A percentile compares a stretch with the other conserved stretches of the same genome.
These are phyloP conservation scores for Beverwykella pulmonaria DNA, from an alignment of 495 filamentous ascomycete genomes.

Conservation along the genomic window DNA sequence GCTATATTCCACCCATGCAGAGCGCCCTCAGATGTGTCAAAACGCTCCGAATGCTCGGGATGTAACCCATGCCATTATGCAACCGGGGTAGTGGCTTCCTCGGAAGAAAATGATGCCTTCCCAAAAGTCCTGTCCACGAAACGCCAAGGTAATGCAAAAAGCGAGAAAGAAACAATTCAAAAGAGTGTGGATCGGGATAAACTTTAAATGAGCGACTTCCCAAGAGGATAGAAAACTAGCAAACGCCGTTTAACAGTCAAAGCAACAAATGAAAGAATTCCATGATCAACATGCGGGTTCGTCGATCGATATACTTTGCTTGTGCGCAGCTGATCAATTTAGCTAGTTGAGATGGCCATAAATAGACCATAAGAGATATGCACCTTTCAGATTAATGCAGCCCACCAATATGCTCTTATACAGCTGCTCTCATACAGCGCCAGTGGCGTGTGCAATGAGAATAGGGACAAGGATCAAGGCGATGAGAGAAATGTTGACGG, in stretches of 20 bases:
- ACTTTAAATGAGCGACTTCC: not conserved
- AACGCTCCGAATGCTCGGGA: not conserved
- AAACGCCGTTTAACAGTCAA: not conserved
- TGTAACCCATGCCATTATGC: slow-evolving; percentile 3
- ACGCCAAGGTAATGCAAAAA: slow-evolving; percentile 20
- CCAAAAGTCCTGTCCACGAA: not conserved
- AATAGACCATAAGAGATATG: not conserved
- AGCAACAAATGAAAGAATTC: not conserved
- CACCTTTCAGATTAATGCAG: not conserved
- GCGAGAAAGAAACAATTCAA: slow-evolving; percentile 3
- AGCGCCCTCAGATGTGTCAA: not conserved
- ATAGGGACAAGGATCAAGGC: slow-evolving; percentile 20
- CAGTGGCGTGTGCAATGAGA: slow-evolving; percentile 10
- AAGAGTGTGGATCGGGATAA: slow-evolving; percentile 1
- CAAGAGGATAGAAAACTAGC: not conserved
- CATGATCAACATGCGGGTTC: not conserved
- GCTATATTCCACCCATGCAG: not conserved
- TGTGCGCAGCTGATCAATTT: not conserved
- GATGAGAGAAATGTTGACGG: slow-evolving; percentile 6
- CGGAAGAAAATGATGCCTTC: not conserved
- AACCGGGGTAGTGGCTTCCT: not conserved
- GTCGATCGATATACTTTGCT: not conserved
- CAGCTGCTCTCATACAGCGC: slow-evolving; percentile 13
- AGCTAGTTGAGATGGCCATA: not conserved
- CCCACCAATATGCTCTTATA: too few relatives aligned